A percentile compares a stretch with the other conserved stretches of the same genome.
Conservation (phyloP, 768 basidiomycete species). For the Trametopsis cervina region DNA sequence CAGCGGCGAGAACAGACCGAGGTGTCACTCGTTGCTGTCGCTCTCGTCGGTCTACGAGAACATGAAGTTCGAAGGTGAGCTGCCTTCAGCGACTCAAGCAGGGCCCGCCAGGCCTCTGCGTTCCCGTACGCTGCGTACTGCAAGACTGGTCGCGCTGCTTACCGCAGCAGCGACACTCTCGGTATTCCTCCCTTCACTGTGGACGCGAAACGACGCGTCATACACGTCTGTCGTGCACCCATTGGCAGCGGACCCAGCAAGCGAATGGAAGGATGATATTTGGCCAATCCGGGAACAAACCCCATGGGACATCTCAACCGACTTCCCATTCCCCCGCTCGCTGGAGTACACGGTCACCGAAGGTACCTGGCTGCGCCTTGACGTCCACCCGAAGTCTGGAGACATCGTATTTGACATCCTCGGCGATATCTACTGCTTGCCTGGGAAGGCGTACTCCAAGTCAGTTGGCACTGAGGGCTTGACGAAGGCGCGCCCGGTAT, state of each 20-base stretch:
- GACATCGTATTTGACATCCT: slow-evolving; percentile 73
- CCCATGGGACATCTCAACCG: slow-evolving; percentile 70
- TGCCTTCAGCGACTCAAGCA: background rate
- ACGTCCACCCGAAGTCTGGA: slow-evolving; percentile 62
- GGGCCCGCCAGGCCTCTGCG: background rate
- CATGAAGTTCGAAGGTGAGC: background rate
- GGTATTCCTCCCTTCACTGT: background rate
- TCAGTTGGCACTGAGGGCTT: slow-evolving; percentile 21
- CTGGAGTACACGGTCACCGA: slow-evolving; percentile 64
- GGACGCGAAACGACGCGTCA: background rate
- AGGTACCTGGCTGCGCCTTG: slow-evolving; percentile 71
- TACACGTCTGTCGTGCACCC: background rate
- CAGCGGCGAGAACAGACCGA: too few species aligned
- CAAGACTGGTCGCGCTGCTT: background rate
- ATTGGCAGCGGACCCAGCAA: slow-evolving; percentile 26
- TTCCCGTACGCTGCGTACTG: background rate
- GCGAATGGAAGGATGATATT: slow-evolving; percentile 43
- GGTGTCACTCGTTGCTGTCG: too few species aligned
- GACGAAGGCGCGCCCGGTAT: slow-evolving; percentile 47
- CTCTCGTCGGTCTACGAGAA: too few species aligned
- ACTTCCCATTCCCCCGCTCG: slow-evolving; percentile 60
- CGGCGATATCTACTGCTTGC: slow-evolving; percentile 68
- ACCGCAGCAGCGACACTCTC: slow-evolving; percentile 2
- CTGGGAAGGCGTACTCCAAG: slow-evolving; percentile 32
- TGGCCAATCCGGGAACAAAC: slow-evolving; percentile 57